phyloP scores from a whole-genome alignment of 2,329 filamentous ascomycete species.

The Apiospora kogelbergensis region DNA sequence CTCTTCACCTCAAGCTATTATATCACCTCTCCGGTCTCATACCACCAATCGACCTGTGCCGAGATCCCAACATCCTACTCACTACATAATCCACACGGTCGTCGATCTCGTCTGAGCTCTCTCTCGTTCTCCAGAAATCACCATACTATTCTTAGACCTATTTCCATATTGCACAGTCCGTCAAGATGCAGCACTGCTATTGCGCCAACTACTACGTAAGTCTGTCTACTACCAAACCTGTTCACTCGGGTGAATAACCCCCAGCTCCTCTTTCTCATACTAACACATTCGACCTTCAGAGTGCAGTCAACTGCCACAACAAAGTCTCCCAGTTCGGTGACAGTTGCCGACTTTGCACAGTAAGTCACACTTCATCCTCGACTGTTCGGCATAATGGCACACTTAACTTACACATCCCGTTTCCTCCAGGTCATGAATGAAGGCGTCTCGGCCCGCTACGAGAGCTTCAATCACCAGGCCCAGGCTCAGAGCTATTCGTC shows the following conservation, averaged over 20 bases:
- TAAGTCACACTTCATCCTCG: constrained; percentile 15
- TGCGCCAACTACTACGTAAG: constrained; percentile 32
- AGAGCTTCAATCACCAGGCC: constrained; percentile 11
- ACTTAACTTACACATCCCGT: not conserved
- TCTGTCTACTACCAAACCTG: constrained; percentile 8
- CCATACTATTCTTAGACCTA: not conserved
- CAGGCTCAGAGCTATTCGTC: not conserved
- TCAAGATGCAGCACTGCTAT: constrained; percentile 27
- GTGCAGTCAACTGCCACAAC: constrained; percentile 28
- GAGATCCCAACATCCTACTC: not conserved
- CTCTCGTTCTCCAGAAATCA: not conserved
- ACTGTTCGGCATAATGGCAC: not conserved
- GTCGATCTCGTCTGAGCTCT: not conserved
- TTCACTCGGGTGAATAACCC: not conserved
- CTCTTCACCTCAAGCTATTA: not conserved
- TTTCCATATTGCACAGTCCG: constrained; percentile 16
- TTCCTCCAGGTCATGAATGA: constrained; percentile 25
- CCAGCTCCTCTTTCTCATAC: not conserved
- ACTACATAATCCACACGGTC: not conserved
- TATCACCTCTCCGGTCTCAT: not conserved
- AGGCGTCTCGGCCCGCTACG: constrained; percentile 21
- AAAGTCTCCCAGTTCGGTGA: constrained; percentile 29
- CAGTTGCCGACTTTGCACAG: constrained; percentile 26
- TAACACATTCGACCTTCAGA: constrained; percentile 16
- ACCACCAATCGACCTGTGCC: not conserved